Base-by-base conservation (phyloP, 2,329 filamentous ascomycete genomes). In the Venturia carpophila region DNA sequence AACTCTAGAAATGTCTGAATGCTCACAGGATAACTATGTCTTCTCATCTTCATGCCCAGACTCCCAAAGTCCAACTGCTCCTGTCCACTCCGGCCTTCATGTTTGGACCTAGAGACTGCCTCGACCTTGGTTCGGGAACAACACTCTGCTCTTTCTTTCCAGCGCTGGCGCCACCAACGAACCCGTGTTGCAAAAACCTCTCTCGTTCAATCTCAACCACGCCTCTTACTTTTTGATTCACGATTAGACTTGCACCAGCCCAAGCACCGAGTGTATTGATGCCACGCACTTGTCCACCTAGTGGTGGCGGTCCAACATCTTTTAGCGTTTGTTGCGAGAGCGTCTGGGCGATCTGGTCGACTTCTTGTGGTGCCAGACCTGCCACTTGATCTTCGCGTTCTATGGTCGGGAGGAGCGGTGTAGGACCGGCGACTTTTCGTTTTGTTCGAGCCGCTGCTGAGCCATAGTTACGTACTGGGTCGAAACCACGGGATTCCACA, bases 401-500 rank as follows among this genome's bases (percentile, higher is more conserved):
- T 19, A 24, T 2, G 1, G 49, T 42, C 30, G 24, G 47, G 15
- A 7, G 11, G 11, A 49, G 49, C 5, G 55, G 41, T 19, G 49
- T 47, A n/a, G 61, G 42, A 2, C 45, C 43, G 68, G 66, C 11
- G 70, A 69, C 62, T 75, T 73, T 66, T 42, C 13, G 24, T 45
- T 63, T 41, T 63, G 64, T 65, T 15, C 43, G 30, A 5, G 34
- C 71, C 17, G 77, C 75, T 42, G 79, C 85, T 4, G 85, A 83
- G 1, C 83, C 87, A 69, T 88, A 89, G 43, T 88, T 91, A 55
- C 83, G 82, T 1, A 96, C 86, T 0, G 84, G 81, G 69, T 90
- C 86, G 91, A 93, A 97, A 7, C 91, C 90, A 67, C 86, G 80
- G 56, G 82, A 78, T 19, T 86, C 79, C 5, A 94, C 81, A 0